Base-by-base conservation (phyloP, 257 asterid species). In the Solanum tarapatanum region DNA sequence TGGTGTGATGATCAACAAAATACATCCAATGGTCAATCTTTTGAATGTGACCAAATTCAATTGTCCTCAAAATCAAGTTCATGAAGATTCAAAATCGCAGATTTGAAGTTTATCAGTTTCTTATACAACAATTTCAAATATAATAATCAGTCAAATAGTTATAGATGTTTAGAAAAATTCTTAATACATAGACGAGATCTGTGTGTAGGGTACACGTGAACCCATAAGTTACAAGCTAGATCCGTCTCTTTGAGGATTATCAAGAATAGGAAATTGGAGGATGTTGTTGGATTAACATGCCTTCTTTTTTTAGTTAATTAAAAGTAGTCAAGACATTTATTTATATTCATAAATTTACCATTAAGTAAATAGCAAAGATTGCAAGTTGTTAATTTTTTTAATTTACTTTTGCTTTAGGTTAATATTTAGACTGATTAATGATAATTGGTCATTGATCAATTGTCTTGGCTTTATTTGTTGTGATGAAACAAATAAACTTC, bases 201-300 rank as follows among this genome's bases (percentile, higher is more conserved):
- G 4, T 33, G 6, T 72, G 7, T 4, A 3, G 7, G 21, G 2
- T 72, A 3, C 41, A 7, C 14, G 14, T 32, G 43, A 72, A 72
- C 26, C 4, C 13, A 0, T n/a, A 64, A 77, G 90, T 87, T 88
- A 90, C 88, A 88, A 16, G 66, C 74, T 84, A 85, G 90, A 84
- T 43, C 72, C 51, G 36, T 88, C 39, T 37, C 77, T 1, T 85
- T 41, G 12, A 37, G 89, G 32, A 76, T 84, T 83, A 91, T 88
- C 90, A 91, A 83, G 89, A 89, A 7, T 89, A 88, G 91, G 84
- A 79, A 83, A 83, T 87, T 90, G 92, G 92, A 39, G 74, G 89
- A 64, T 85, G 88, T 87, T 91, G 87, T 24, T 91, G 94, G 93
- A 90, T 90, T 43, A 90, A 90, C 90, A 88, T 93, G 94, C 91